Evolutionary conservation across 495 filamentous ascomycete genomes (phyloP), one percentile per base, ranked within the genome.

Genomic region (Hyaloscypha hepaticicola): DNA sequence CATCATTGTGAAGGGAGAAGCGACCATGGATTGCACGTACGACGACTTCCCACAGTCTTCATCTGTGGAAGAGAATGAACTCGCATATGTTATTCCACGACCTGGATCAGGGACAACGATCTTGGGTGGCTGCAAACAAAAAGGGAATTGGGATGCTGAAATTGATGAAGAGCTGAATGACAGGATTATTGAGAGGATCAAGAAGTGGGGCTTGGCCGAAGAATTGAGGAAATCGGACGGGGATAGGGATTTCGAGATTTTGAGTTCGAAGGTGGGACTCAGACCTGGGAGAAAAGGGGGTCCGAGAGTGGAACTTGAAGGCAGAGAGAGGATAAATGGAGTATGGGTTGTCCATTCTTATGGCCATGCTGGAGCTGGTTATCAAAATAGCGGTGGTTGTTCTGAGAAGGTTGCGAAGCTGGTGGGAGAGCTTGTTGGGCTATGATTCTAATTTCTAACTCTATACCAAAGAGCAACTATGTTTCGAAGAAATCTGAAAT

Each of bases 41-140:
- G 34, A 22, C 0, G 55, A 38, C 21, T 45, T 63, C 21, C 29
- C 48, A 1, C 12, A 7, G 4, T 5, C 55, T 16, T 14, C 38
- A 45, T 33, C 31, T 3, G 19, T 45, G 3, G 38, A 45, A 2
- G 21, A 49, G 19, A 31, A 55, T 8, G 64, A 66, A 24, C 7
- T 67, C 22, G 7, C 29, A 0, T 70, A 67, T 59, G 58, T 62
- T 1, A 67, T 70, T 60, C 65, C 65, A 7, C 33, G 69, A 5
- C 58, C 65, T 1, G 61, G 65, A 8, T 41, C 75, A 77, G 74
- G 61, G 56, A 75, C 68, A 55, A 70, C 69, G 12, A 66, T 70
- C 48, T 29, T 70, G 1, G 68, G 68, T 21, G 68, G 68, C 19
- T 70, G 64, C 53, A 70, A 70, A 33, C 55, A 70, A 31, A 33